A percentile compares a stretch with the other conserved stretches of the same genome.
These are phyloP conservation scores for Cenchrus purpureus DNA, from an alignment of 176 grass and related monocot genomes.

Conservation along the genomic window DNA sequence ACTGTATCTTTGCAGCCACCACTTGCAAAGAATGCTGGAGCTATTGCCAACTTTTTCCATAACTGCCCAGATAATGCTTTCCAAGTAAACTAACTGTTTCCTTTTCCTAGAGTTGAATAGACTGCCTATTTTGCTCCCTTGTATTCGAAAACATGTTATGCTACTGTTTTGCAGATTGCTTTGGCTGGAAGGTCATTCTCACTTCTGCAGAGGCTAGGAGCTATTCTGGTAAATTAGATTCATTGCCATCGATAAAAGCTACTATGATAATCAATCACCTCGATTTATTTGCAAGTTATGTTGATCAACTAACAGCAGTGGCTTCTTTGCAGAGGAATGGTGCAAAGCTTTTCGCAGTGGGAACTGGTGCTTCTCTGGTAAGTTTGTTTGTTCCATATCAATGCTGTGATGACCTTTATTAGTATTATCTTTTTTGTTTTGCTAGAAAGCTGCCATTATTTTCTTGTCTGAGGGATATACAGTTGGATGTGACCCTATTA, in stretches of 20 bases:
- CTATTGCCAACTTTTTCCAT: slow-evolving; percentile 75
- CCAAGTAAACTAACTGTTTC: slow-evolving; percentile 58
- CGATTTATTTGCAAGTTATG: slow-evolving; percentile 10
- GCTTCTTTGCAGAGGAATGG: slow-evolving; percentile 78
- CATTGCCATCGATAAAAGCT: background rate
- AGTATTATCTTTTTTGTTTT: slow-evolving; percentile 1
- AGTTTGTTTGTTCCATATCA: background rate
- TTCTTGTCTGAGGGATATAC: background rate
- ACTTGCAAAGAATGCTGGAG: slow-evolving; percentile 64
- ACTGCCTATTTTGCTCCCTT: background rate
- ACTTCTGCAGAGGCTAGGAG: slow-evolving; percentile 84
- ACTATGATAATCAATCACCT: background rate
- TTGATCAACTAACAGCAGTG: slow-evolving; percentile 9
- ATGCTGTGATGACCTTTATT: background rate
- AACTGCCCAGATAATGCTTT: slow-evolving; percentile 95
- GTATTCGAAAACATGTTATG: background rate
- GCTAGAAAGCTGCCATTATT: background rate
- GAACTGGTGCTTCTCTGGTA: slow-evolving; percentile 88
- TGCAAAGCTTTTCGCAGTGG: slow-evolving; percentile 75
- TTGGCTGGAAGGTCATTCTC: slow-evolving; percentile 82
- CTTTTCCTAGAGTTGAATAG: slow-evolving; percentile 6
- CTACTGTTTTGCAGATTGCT: slow-evolving; percentile 59
- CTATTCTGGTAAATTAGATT: slow-evolving; percentile 75
- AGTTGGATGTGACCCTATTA: background rate
- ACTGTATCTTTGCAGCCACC: slow-evolving; percentile 77